Conservation (phyloP, 2,329 filamentous ascomycete genomes). For the Sordariomycetes sp. region DNA sequence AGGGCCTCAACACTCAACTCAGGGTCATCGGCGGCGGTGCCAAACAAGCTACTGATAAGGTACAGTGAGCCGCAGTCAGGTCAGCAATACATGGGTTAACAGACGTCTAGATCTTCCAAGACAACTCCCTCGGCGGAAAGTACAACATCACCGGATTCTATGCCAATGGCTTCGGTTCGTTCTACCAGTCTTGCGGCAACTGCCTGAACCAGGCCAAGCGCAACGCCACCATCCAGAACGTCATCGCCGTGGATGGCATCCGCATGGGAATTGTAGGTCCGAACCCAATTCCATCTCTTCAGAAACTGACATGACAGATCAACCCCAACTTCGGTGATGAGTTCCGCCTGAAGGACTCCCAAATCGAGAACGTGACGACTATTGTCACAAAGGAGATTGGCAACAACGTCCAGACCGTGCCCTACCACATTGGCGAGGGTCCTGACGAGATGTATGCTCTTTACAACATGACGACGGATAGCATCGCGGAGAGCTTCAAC, state of each 20-base stretch:
- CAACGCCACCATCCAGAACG: constrained; percentile 17
- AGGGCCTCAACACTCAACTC: constrained; percentile 17
- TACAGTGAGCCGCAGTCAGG: too few relatives aligned
- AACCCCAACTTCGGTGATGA: constrained; percentile 19
- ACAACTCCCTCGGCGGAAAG: constrained; percentile 18
- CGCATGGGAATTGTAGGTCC: constrained; percentile 13
- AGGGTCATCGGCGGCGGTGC: constrained; percentile 18
- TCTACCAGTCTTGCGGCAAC: constrained; percentile 18
- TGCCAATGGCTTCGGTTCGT: constrained; percentile 16
- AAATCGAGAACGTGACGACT: constrained; percentile 13
- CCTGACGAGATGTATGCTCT: constrained; percentile 17
- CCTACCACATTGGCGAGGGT: constrained; percentile 13
- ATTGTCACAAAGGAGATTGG: constrained; percentile 17
- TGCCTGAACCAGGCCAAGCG: constrained; percentile 14
- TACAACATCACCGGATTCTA: constrained; percentile 21
- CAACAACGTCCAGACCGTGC: constrained; percentile 17
- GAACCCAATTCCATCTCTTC: neutral
- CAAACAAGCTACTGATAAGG: constrained; percentile 17
- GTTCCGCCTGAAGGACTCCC: constrained; percentile 16
- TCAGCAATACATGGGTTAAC: too few relatives aligned
- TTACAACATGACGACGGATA: constrained; percentile 16
- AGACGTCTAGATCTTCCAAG: constrained; percentile 16
- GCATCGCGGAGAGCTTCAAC: constrained; percentile 13
- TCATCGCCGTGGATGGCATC: constrained; percentile 12
- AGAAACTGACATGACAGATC: constrained; percentile 10